phyloP scores from a whole-genome alignment of 176 grass and related monocot species.

The Hordeum marinum region DNA sequence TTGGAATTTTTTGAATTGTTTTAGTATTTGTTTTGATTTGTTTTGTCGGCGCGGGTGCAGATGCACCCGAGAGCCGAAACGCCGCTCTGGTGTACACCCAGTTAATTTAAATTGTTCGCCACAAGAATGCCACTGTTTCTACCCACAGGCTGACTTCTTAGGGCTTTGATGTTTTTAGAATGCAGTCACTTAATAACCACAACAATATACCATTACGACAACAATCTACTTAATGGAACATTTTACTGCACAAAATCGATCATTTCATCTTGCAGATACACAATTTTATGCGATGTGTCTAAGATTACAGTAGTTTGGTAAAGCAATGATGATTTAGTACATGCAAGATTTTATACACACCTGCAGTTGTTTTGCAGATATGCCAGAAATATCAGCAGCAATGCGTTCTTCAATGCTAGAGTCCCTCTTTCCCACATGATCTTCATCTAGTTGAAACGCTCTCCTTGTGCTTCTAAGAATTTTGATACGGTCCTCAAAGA shows the following conservation, averaged over 20 bases:
- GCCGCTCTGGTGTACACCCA: too few species aligned
- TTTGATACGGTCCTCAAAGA: conserved; percentile 50
- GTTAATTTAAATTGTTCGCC: too few species aligned
- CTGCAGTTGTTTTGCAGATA: conserved; percentile 81
- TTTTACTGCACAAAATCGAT: not conserved
- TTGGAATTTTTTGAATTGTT: too few species aligned
- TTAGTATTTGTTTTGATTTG: too few species aligned
- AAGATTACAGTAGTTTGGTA: not conserved
- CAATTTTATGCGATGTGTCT: not conserved
- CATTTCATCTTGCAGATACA: not conserved
- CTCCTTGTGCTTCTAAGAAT: conserved; percentile 53
- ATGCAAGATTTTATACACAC: conserved; percentile 38
- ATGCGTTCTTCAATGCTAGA: conserved; percentile 41
- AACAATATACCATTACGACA: not conserved
- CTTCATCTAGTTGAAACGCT: conserved; percentile 52
- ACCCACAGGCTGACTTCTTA: too few species aligned
- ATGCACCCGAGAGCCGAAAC: too few species aligned
- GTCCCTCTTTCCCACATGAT: conserved; percentile 29
- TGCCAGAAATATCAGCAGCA: conserved; percentile 88
- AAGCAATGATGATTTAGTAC: not conserved
- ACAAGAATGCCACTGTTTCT: too few species aligned
- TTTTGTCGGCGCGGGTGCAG: too few species aligned
- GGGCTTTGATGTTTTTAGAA: not conserved
- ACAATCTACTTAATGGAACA: not conserved
- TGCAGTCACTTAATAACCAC: not conserved